Percentiles rank a stretch among this genome's conserved stretches.
phyloP scores from a whole-genome alignment of 441 rosid genomes.

The Populus hybrid region DNA sequence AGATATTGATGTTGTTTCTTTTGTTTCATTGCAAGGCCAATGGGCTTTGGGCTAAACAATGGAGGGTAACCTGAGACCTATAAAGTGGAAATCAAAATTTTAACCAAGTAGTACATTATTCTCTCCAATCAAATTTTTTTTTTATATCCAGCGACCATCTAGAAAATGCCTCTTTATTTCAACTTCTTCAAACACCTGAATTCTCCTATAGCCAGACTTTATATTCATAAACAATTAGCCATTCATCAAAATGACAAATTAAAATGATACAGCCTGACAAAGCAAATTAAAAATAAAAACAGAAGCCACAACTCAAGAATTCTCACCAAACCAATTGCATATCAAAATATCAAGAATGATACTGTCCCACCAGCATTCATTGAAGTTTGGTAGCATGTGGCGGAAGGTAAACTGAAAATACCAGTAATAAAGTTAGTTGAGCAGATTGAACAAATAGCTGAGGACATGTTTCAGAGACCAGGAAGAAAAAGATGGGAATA shows the following conservation, averaged over 20 bases:
- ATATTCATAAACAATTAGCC: not conserved
- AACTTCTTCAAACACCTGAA: not conserved
- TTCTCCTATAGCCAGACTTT: not conserved
- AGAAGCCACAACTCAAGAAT: constrained; percentile 13
- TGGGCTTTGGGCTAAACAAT: not conserved
- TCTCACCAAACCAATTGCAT: constrained; percentile 99
- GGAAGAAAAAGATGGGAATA: not conserved
- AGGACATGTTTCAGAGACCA: not conserved
- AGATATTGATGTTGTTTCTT: not conserved
- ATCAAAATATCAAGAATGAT: constrained; percentile 90
- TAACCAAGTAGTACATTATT: not conserved
- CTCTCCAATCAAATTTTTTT: not conserved
- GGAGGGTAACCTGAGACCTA: not conserved
- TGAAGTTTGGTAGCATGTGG: constrained; percentile 99
- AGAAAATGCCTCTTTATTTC: not conserved
- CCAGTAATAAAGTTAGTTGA: constrained; percentile 18
- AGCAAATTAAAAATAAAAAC: not conserved
- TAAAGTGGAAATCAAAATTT: not conserved
- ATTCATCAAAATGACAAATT: not conserved
- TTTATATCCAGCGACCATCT: too few species aligned
- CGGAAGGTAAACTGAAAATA: constrained; percentile 83
- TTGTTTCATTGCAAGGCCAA: not conserved
- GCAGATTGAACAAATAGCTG: constrained; percentile 7
- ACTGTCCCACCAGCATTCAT: constrained; percentile 99
- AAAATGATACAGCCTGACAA: constrained; percentile 1